A percentile compares a stretch with the other conserved stretches of the same genome.
These are phyloP conservation scores for Rostrohypoxylon terebratum DNA, from an alignment of 495 filamentous ascomycete genomes.

Conservation along the genomic window DNA sequence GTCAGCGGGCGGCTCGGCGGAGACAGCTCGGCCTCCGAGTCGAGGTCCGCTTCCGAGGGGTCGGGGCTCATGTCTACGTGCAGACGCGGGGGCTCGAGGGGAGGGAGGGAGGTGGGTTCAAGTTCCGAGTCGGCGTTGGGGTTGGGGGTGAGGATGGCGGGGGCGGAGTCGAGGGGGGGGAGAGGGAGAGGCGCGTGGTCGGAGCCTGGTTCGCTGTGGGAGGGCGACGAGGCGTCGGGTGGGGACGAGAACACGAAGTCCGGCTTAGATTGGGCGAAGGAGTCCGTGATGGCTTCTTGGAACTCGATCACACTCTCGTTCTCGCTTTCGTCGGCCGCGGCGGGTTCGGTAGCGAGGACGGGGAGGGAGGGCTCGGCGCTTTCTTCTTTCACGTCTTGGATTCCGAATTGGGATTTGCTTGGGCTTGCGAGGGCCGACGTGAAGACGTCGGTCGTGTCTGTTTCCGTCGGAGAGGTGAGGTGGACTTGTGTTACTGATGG, in stretches of 20 bases:
- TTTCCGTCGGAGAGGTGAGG: neutral
- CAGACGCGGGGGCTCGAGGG: neutral
- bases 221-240: constrained; percentile 28
- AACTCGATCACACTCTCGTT: neutral
- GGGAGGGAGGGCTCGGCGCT: constrained; percentile 7
- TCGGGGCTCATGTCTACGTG: constrained; percentile 23
- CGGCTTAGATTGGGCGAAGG: constrained; percentile 46
- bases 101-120: neutral
- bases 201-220: constrained; percentile 10
- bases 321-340: neutral
- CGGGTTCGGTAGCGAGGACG: neutral
- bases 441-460: neutral
- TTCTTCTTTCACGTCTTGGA: neutral
- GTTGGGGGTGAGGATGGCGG: no score
- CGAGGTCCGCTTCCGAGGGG: constrained; percentile 28
- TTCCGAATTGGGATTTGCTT: neutral
- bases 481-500: neutral
- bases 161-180: neutral
- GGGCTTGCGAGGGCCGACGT: neutral
- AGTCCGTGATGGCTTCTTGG: constrained; percentile 8
- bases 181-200: neutral
- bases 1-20: constrained; percentile 16
- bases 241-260: constrained; percentile 45
- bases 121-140: neutral
- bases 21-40: constrained; percentile 4